A percentile compares a stretch with the other conserved stretches of the same genome.
Conservation (phyloP, 129 eudicot genomes). For the Saussurea involucrata region DNA sequence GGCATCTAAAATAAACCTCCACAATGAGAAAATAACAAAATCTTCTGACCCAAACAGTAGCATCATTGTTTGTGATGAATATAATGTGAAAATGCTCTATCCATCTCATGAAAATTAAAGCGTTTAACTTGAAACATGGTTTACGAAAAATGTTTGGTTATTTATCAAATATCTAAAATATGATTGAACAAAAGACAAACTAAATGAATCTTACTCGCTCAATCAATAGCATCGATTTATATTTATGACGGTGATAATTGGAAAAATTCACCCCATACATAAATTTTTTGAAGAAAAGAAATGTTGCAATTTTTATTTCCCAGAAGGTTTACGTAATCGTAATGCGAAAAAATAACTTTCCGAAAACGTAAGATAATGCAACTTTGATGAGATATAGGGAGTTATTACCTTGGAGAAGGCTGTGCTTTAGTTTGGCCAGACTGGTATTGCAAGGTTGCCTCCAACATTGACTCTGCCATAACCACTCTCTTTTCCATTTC, state of each 20-base stretch:
- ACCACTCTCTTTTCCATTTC: slow-evolving; percentile 92
- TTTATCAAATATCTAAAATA: no score
- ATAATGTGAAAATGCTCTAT: no score
- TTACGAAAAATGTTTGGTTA: no score
- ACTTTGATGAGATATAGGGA: not conserved
- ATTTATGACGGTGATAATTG: not conserved
- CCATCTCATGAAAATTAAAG: no score
- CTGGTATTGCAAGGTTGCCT: slow-evolving; percentile 97
- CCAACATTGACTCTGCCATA: slow-evolving; percentile 98
- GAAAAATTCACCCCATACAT: not conserved
- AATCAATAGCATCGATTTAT: not conserved
- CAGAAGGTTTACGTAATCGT: not conserved
- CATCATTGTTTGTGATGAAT: no score
- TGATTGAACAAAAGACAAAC: not conserved
- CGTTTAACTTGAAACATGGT: no score
- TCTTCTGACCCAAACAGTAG: no score
- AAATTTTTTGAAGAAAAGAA: not conserved
- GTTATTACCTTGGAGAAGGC: slow-evolving; percentile 78
- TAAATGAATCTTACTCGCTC: not conserved
- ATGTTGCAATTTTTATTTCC: not conserved
- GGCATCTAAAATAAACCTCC: no score
- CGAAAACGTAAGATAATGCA: not conserved
- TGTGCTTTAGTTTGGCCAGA: slow-evolving; percentile 76
- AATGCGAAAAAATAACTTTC: not conserved
- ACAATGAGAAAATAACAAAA: no score